Base-by-base conservation (phyloP, 78 protist genomes). In the Acrasis kona region DNA sequence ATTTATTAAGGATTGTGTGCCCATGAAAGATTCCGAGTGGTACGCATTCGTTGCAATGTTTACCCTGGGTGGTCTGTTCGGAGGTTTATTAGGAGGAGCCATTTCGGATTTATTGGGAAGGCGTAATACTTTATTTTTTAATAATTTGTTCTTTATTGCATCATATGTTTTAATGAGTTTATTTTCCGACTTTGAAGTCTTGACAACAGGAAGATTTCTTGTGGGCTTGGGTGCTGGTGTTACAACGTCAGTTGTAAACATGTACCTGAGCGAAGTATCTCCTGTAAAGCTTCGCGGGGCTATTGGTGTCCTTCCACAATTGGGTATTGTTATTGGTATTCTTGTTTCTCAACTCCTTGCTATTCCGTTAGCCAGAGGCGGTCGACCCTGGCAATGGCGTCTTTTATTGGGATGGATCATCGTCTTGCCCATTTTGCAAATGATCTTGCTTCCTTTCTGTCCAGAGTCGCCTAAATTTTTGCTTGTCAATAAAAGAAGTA, bases 251-350 rank as follows among this genome's bases (percentile, higher is more conserved):
- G 50, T 67, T 6, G 84, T 80, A n/a, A 77, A 77, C 9, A 1
- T 77, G 41, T 80, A 64, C 73, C 19, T 74, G 32, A 79, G 81
- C 3, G 84, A 80, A 65, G 12, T 77, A n/a, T 41, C 84, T 1
- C 74, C 81, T 12, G 3, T 70, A 3, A 61, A 0, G 27, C 0
- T 0, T 29, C 37, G 84, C 1, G 84, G 84, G 19, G 61, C 61
- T 50, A 50, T 50, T 50, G 19, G 34, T n/a, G 19, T 19, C 19
- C 19, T 50, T n/a, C 61, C 19, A n/a, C 61, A 50, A 50, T 50
- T 50, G 19, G 19, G 19, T 19, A 19, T 50, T 50, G 19, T 19
- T 50, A 50, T 50, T 50, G 61, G 34, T 50, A 50, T 50, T 50
- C 19, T 50, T n/a, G 19, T 19, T n/a, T 50, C 61, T n/a, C 61